These are phyloP conservation scores for Pascua guehoae DNA, from an alignment of 1,284 basidiomycete genomes.

Conservation along the genomic window DNA sequence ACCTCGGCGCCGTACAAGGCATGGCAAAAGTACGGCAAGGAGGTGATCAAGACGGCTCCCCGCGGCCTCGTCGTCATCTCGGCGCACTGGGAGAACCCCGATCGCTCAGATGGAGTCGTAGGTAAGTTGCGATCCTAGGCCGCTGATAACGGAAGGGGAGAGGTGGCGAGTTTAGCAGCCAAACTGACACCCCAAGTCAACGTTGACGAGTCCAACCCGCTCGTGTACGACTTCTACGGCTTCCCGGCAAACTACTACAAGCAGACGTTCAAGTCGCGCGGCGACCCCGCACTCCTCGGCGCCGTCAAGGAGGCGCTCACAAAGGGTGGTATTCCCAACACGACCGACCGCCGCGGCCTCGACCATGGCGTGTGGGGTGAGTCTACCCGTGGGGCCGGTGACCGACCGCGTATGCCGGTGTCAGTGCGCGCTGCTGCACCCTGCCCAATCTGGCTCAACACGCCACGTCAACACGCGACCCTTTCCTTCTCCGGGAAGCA, in stretches of 20 bases:
- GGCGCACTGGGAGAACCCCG: slow-evolving; percentile 52
- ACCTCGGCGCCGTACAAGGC: slow-evolving; percentile 45
- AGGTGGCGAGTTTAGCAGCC: too few relatives aligned
- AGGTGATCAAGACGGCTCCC: slow-evolving; percentile 33
- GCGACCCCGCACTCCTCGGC: slow-evolving; percentile 28
- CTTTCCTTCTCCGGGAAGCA: slow-evolving; percentile 37
- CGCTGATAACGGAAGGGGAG: too few relatives aligned
- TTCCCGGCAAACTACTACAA: slow-evolving; percentile 51
- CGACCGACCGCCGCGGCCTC: slow-evolving; percentile 40
- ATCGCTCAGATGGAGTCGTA: slow-evolving; percentile 19
- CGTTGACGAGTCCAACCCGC: slow-evolving; percentile 41
- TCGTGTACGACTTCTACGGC: slow-evolving; percentile 53
- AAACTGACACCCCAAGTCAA: slow-evolving; percentile 33
- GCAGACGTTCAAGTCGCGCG: slow-evolving; percentile 38
- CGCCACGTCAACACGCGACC: slow-evolving; percentile 25
- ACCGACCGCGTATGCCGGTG: too few relatives aligned
- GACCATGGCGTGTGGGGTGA: slow-evolving; percentile 53
- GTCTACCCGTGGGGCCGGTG: slow-evolving; percentile 4
- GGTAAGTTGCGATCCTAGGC: slow-evolving; percentile 19
- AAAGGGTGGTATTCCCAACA: slow-evolving; percentile 26
- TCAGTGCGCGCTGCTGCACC: too few relatives aligned
- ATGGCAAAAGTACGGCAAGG: slow-evolving; percentile 46
- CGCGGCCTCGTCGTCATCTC: slow-evolving; percentile 50
- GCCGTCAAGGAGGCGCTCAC: slow-evolving; percentile 34
- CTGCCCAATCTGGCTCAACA: slow-evolving; percentile 20